These are phyloP conservation scores for Metarhizium brunneum DNA, from an alignment of 2,329 filamentous ascomycete genomes.

Conservation along the genomic window DNA sequence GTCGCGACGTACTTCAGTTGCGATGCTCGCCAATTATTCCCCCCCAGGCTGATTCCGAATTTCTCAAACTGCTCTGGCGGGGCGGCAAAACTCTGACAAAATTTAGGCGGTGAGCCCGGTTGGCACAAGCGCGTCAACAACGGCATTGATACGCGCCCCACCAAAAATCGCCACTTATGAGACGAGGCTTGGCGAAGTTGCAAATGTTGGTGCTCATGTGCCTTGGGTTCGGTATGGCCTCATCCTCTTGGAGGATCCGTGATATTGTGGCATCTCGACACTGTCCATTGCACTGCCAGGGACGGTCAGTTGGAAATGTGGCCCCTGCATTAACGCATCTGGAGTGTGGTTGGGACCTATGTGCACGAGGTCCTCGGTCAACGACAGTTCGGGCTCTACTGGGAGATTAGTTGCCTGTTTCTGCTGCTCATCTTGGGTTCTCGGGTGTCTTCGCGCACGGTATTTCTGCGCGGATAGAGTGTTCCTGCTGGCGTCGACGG, in stretches of 20 bases:
- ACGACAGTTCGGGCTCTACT: slow-evolving; percentile 8
- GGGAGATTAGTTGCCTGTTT: slow-evolving; percentile 7
- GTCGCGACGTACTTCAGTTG: background rate
- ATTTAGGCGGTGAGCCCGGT: slow-evolving; percentile 16
- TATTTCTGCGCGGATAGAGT: slow-evolving; percentile 18
- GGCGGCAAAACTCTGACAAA: slow-evolving; percentile 16
- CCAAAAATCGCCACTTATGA: slow-evolving; percentile 4
- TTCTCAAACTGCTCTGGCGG: background rate
- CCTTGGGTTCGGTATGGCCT: slow-evolving; percentile 14
- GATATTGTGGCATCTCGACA: slow-evolving; percentile 13
- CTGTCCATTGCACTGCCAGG: slow-evolving; percentile 1
- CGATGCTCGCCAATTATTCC: background rate
- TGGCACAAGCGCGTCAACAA: background rate
- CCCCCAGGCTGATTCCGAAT: background rate
- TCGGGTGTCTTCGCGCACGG: slow-evolving; percentile 12
- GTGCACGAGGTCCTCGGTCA: slow-evolving; percentile 2
- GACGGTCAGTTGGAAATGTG: slow-evolving; percentile 18
- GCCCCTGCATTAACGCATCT: slow-evolving; percentile 19
- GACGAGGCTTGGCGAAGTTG: background rate
- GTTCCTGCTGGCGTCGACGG: slow-evolving; percentile 25
- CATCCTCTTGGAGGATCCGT: slow-evolving; percentile 19
- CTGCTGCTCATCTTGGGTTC: background rate
- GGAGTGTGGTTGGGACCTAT: slow-evolving; percentile 5
- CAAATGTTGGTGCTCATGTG: background rate
- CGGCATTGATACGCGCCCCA: background rate